Conservation (phyloP, 2,329 filamentous ascomycete species). For the Lachnellula suecica region DNA sequence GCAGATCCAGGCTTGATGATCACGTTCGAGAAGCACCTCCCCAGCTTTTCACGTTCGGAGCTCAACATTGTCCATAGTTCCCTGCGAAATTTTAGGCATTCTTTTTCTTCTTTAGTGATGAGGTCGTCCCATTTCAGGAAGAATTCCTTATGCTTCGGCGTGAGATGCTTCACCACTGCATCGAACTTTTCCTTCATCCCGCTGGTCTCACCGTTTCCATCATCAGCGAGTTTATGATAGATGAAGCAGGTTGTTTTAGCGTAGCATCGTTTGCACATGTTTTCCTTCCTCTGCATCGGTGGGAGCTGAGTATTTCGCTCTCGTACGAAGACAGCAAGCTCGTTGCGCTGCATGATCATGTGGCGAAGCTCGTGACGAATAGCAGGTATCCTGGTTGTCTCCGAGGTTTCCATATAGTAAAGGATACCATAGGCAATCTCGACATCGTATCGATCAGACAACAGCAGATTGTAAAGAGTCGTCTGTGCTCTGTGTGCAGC, state of each 20-base stretch:
- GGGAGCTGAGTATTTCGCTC: conserved; percentile 79
- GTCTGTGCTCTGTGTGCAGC: conserved; percentile 89
- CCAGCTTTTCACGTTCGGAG: conserved; percentile 79
- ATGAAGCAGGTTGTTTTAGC: conserved; percentile 88
- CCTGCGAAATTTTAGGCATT: conserved; percentile 79
- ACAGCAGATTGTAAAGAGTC: conserved; percentile 84
- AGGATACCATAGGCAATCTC: conserved; percentile 87
- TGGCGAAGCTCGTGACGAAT: conserved; percentile 86
- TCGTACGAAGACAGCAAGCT: conserved; percentile 80
- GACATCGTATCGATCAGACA: conserved; percentile 94
- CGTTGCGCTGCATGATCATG: conserved; percentile 95
- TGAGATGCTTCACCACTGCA: conserved; percentile 77
- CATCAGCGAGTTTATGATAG: conserved; percentile 87
- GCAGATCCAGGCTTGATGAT: conserved; percentile 77
- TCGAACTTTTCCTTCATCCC: conserved; percentile 81
- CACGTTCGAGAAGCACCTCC: conserved; percentile 86
- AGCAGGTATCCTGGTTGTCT: conserved; percentile 80
- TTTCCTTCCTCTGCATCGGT: conserved; percentile 79
- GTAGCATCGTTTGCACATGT: conserved; percentile 84
- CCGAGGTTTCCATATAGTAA: conserved; percentile 92
- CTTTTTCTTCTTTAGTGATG: conserved; percentile 90
- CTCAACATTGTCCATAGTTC: conserved; percentile 98
- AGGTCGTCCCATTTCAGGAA: conserved; percentile 94
- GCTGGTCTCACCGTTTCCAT: conserved; percentile 77
- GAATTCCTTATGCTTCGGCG: conserved; percentile 72